A percentile compares a stretch with the other conserved stretches of the same genome.
phyloP scores from a whole-genome alignment of 2,329 filamentous ascomycete genomes.

The Akanthomyces lecanii region DNA sequence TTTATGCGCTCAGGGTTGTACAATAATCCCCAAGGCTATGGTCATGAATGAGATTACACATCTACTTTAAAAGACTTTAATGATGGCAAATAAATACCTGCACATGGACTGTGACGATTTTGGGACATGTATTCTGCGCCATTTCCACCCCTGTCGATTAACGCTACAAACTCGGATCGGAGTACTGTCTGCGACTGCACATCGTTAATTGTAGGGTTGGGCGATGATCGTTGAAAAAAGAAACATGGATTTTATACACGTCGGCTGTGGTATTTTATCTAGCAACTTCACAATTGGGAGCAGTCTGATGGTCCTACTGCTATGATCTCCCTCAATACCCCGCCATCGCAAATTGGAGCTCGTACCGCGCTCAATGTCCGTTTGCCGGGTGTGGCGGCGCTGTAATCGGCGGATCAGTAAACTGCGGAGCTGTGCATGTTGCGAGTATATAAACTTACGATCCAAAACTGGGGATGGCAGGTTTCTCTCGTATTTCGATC shows the following conservation, averaged over 20 bases:
- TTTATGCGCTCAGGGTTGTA: slow-evolving; percentile 61
- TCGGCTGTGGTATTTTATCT: background rate
- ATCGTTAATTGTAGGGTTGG: too few relatives aligned
- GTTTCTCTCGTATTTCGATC: slow-evolving; percentile 95
- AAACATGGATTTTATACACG: background rate
- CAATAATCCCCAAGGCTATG: slow-evolving; percentile 68
- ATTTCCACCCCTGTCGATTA: too few relatives aligned
- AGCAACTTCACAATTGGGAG: background rate
- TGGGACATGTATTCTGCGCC: too few relatives aligned
- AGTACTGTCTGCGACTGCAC: too few relatives aligned
- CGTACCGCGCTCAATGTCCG: slow-evolving; percentile 2
- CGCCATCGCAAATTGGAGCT: too few relatives aligned
- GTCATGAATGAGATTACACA: slow-evolving; percentile 58
- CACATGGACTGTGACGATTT: too few relatives aligned
- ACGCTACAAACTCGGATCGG: too few relatives aligned
- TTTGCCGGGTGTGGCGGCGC: slow-evolving; percentile 25
- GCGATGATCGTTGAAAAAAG: background rate
- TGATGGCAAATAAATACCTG: slow-evolving; percentile 7
- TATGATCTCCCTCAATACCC: background rate
- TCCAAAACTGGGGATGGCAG: slow-evolving; percentile 73
- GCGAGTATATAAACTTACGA: slow-evolving; percentile 54
- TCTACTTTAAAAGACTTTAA: slow-evolving; percentile 35
- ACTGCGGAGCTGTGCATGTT: background rate
- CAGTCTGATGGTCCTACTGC: background rate
- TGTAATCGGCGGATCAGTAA: slow-evolving; percentile 14